Percentiles rank a stretch among this genome's conserved stretches.
phyloP scores from a whole-genome alignment of 805 yeast genomes.

The Candida silvicultrix region DNA sequence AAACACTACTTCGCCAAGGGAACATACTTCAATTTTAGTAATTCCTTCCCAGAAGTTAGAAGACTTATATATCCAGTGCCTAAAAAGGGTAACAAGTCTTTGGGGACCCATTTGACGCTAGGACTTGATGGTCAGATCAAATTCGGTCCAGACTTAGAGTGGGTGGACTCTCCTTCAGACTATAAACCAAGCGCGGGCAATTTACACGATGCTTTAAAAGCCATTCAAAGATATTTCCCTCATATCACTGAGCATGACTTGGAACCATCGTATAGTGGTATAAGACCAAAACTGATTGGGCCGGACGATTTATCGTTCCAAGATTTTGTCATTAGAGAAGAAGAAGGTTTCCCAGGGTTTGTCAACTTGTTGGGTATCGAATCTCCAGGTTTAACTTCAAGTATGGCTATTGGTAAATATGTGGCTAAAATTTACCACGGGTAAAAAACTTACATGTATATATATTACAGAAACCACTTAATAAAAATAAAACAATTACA shows the following conservation, averaged over 20 bases:
- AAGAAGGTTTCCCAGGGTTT: conserved; percentile 69
- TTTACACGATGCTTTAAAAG: conserved; percentile 47
- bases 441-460: too few species aligned
- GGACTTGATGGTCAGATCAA: conserved; percentile 73
- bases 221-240: conserved; percentile 61
- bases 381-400: conserved; percentile 83
- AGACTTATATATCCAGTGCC: conserved; percentile 77
- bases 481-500: background rate
- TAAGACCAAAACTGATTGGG: conserved; percentile 68
- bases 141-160: conserved; percentile 89
- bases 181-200: conserved; percentile 43
- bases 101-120: conserved; percentile 85
- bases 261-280: conserved; percentile 70
- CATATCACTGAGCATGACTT: conserved; percentile 43
- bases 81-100: conserved; percentile 59
- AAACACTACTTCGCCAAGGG: conserved; percentile 76
- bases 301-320: conserved; percentile 42
- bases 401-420: conserved; percentile 77
- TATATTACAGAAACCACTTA: background rate
- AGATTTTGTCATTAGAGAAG: conserved; percentile 71
- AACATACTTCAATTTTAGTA: conserved; percentile 59
- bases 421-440: conserved; percentile 34
- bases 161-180: conserved; percentile 49
- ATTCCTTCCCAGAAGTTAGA: conserved; percentile 41
- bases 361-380: conserved; percentile 79